A percentile compares a stretch with the other conserved stretches of the same genome.
Evolutionary conservation across 78 protist species (phyloP).

Genomic region (Monosiga brevicollis): DNA sequence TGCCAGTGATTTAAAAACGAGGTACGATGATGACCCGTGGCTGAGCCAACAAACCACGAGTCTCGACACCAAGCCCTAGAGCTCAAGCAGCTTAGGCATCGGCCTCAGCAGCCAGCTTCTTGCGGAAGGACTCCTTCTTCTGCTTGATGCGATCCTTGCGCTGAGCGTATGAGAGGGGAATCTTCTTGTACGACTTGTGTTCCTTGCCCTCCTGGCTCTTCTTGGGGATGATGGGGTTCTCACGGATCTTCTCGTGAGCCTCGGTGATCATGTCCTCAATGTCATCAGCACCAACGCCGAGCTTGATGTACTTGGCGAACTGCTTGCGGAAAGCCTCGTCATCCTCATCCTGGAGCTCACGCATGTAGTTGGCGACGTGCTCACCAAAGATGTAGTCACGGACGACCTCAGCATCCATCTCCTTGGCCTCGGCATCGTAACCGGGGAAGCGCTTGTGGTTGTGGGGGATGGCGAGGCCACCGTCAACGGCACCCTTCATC

Average conservation of each 20-base stretch:
- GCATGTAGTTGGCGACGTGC: slow-evolving; percentile 95
- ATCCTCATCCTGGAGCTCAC: slow-evolving; percentile 78
- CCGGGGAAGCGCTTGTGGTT: slow-evolving; percentile 89
- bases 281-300: slow-evolving; percentile 61
- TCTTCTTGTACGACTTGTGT: not conserved
- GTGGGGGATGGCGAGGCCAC: slow-evolving; percentile 96
- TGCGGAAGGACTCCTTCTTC: not conserved
- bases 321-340: slow-evolving; percentile 65
- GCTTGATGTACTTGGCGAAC: slow-evolving; percentile 77
- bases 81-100: no score
- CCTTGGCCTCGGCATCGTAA: slow-evolving; percentile 61
- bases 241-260: slow-evolving; percentile 83
- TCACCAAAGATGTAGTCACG: slow-evolving; percentile 86
- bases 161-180: not conserved
- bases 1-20: no score
- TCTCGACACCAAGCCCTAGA: no score
- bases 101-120: not conserved
- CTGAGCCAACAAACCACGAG: no score
- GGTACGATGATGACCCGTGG: no score
- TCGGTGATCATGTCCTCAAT: slow-evolving; percentile 75
- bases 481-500: slow-evolving; percentile 94
- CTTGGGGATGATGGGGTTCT: slow-evolving; percentile 59
- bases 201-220: not conserved
- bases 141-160: slow-evolving; percentile 17
- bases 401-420: slow-evolving; percentile 71